Percentiles rank a stretch among this genome's conserved stretches.
phyloP scores from a whole-genome alignment of 108 stramenopile genomes.

The Pelagomonas calceolata region DNA sequence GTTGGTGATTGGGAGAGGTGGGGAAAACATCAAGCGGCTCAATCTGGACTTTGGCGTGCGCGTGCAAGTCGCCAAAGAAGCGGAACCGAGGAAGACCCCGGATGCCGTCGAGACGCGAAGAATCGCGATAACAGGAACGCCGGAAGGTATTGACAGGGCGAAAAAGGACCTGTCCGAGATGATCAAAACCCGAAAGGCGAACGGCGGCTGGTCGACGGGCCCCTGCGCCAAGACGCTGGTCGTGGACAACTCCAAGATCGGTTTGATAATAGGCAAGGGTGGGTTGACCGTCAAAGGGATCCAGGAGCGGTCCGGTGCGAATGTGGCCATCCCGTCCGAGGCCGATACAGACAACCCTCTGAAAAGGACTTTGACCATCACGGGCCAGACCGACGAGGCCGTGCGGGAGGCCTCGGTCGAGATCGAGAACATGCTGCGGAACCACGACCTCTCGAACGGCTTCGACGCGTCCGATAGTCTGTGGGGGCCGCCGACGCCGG shows the following conservation, averaged over 20 bases:
- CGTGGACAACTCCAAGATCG: constrained; percentile 28
- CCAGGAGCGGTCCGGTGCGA: constrained; percentile 66
- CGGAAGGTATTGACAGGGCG: background rate
- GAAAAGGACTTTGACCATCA: constrained; percentile 63
- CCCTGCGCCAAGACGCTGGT: constrained; percentile 18
- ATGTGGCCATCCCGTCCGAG: constrained; percentile 75
- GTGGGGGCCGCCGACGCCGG: constrained; percentile 15
- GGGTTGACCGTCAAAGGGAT: constrained; percentile 59
- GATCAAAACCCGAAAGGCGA: constrained; percentile 11
- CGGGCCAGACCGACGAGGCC: constrained; percentile 51
- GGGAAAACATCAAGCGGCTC: constrained; percentile 74
- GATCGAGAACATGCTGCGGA: constrained; percentile 64
- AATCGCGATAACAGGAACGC: background rate
- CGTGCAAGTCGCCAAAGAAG: constrained; percentile 60
- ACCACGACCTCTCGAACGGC: constrained; percentile 12
- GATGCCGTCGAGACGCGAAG: background rate
- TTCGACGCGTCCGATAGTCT: constrained; percentile 13
- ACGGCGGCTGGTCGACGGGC: constrained; percentile 9
- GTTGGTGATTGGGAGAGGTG: constrained; percentile 77
- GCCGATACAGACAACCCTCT: constrained; percentile 46
- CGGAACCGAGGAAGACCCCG: background rate
- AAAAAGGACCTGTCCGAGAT: background rate
- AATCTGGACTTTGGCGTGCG: constrained; percentile 58
- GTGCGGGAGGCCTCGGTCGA: constrained; percentile 59
- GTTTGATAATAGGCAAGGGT: constrained; percentile 10